Evolutionary conservation across 495 filamentous ascomycete species (phyloP).

Genomic region (Xylaria nigripes): DNA sequence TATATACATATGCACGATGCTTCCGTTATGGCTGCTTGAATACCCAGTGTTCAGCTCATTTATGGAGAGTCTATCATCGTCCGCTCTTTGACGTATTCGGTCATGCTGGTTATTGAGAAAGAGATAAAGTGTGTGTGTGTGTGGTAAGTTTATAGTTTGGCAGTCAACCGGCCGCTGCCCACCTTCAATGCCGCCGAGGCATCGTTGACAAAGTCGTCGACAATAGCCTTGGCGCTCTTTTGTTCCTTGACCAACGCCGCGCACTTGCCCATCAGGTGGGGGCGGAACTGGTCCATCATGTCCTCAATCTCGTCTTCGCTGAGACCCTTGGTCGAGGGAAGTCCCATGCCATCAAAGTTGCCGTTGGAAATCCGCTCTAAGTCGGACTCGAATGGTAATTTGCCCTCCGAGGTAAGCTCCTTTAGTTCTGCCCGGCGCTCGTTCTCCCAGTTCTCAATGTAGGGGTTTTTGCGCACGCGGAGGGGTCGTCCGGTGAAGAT

Average conservation of each 20-base stretch:
- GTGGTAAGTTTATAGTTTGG: conserved; percentile 51
- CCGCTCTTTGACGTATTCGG: neutral
- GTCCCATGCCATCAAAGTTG: conserved; percentile 49
- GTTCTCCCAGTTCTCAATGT: conserved; percentile 94
- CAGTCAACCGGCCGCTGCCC: conserved; percentile 55
- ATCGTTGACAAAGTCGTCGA: conserved; percentile 89
- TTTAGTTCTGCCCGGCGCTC: conserved; percentile 85
- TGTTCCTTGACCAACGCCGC: conserved; percentile 88
- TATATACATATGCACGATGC: neutral
- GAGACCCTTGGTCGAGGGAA: conserved; percentile 66
- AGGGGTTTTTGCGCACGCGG: conserved; percentile 84
- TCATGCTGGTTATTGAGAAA: neutral
- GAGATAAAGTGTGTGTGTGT: neutral
- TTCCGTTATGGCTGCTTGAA: neutral
- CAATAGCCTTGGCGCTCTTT: conserved; percentile 84
- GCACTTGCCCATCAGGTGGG: conserved; percentile 94
- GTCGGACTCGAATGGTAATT: conserved; percentile 89
- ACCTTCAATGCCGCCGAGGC: conserved; percentile 61
- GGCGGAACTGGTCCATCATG: conserved; percentile 81
- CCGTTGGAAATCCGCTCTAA: conserved; percentile 65
- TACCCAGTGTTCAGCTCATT: neutral
- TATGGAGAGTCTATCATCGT: neutral
- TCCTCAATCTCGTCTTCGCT: conserved; percentile 51
- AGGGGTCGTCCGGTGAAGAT: conserved; percentile 97
- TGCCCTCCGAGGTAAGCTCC: conserved; percentile 76